Base-by-base conservation (phyloP, 2,329 filamentous ascomycete species). In the Fusarium lyarnte region DNA sequence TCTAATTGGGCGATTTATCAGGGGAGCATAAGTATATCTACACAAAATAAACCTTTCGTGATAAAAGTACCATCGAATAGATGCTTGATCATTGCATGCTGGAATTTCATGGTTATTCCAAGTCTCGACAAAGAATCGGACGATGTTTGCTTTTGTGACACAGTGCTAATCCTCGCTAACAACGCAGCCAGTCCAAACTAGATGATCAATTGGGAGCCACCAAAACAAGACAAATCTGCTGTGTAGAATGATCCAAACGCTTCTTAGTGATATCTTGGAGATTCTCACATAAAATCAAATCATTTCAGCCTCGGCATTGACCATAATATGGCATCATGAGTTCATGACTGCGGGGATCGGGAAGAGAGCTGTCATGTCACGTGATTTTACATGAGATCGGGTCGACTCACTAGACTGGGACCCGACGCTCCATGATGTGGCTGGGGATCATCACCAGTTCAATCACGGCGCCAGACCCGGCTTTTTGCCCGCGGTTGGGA, bases 261-360 rank as follows among this genome's bases (percentile, higher is more conserved):
- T 53, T 19, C 2, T 13, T n/a, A 14, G 25, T 23, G 25, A 5
- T 4, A 7, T 29, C 31, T 54, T n/a, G 16, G 27, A 38, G 19
- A 27, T 39, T 65, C 39, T 14, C 31, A 54, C 25, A 12, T 33
- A 36, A 45, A 43, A 29, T 47, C 52, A 62, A 63, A 43, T 62
- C 10, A 36, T 42, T 39, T 52, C 23, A 57, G 19, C 23, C 2
- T 29, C 25, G 9, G 21, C 19, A 58, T 46, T 29, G n/a, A 17
- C 42, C 45, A 36, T 47, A 51, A 74, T 63, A 61, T 52, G 21
- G 53, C 64, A 76, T 76, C 75, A 77, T 77, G 75, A 77, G 67
- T 74, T 77, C 75, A 77, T 77, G 75, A 77, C 72, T 76, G 75
- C 75, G 75, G 75, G 75, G 75, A 76, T 41, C 23, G 27, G 35